These are phyloP conservation scores for Triticum timopheevii DNA, from an alignment of 176 grass and related monocot species.

Conservation along the genomic window DNA sequence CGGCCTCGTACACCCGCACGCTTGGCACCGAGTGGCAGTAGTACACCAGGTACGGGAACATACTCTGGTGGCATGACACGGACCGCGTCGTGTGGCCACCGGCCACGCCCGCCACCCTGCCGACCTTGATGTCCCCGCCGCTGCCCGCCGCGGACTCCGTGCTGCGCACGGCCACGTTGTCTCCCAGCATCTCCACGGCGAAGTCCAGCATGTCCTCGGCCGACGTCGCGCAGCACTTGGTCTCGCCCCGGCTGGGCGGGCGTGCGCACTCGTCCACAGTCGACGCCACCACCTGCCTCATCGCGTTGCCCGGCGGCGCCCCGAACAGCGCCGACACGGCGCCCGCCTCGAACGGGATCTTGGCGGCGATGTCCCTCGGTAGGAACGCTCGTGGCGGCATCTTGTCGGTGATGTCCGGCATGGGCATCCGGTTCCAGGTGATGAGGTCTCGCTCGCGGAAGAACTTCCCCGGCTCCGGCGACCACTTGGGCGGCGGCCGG, in stretches of 20 bases:
- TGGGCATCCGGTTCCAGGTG: neutral
- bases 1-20: neutral
- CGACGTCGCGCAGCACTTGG: constrained; percentile 2
- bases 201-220: constrained; percentile 18
- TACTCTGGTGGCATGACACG: constrained; percentile 4
- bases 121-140: neutral
- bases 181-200: constrained; percentile 3
- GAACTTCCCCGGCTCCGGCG: neutral
- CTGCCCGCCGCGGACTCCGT: neutral
- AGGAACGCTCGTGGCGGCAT: neutral
- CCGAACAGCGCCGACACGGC: neutral
- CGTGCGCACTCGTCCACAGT: neutral
- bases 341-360: neutral
- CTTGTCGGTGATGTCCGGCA: constrained; percentile 17
- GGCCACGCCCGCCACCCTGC: neutral
- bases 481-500: neutral
- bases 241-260: neutral
- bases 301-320: neutral
- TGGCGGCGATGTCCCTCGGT: constrained; percentile 7
- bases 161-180: neutral
- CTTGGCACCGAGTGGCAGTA: constrained; percentile 20
- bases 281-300: constrained; percentile 7
- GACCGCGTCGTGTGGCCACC: neutral
- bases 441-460: constrained; percentile 13
- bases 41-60: constrained; percentile 13